Evolutionary conservation across 202 grass and related monocot species (phyloP), one percentile per base, ranked within the genome.

Genomic region (Zoysia matrella): DNA sequence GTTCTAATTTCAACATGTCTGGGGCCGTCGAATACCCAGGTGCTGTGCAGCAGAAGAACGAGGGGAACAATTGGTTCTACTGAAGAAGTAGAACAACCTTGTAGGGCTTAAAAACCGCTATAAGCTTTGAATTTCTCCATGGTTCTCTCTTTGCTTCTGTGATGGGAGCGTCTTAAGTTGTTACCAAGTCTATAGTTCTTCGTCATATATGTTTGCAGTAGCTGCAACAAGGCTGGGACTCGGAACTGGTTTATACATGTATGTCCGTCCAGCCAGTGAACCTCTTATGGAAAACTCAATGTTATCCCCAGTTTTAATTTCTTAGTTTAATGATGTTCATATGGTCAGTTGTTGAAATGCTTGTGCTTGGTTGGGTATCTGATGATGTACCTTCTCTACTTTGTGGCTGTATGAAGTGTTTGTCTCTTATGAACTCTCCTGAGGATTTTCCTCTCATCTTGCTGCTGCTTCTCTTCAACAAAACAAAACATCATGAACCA

Each of bases 181-280:
- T 61, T n/a, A 52, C 51, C 82, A 83, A 90, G 66, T 80, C 82
- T 89, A 89, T 85, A 89, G 87, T 71, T 88, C 71, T 76, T 80
- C 80, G 72, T 89, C 65, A 77, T 89, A 89, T 89, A 89, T 82
- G 78, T 89, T 89, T 85, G 82, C 87, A 77, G 72, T 89, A 89
- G 87, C 65, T 81, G 87, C 87, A 82, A 78, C 67, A 76, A 77
- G 78, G 87, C 83, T 85, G 87, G 82, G 71, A 82, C 87, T 45
- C 60, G 83, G 87, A 82, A 85, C 73, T 68, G 87, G 87, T 82
- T 78, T 82, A 82, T 89, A 85, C 82, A 68, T 85, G 77, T 81
- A 85, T 89, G 87, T 81, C 77, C 87, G 60, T 76, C 82, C 87
- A 85, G 87, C 87, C 69, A 55, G 41, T 85, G 76, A 85, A 85